Percentiles rank a stretch among this genome's conserved stretches.
These are phyloP conservation scores for Didymella exigua DNA, from an alignment of 2,329 filamentous ascomycete genomes.

Conservation along the genomic window DNA sequence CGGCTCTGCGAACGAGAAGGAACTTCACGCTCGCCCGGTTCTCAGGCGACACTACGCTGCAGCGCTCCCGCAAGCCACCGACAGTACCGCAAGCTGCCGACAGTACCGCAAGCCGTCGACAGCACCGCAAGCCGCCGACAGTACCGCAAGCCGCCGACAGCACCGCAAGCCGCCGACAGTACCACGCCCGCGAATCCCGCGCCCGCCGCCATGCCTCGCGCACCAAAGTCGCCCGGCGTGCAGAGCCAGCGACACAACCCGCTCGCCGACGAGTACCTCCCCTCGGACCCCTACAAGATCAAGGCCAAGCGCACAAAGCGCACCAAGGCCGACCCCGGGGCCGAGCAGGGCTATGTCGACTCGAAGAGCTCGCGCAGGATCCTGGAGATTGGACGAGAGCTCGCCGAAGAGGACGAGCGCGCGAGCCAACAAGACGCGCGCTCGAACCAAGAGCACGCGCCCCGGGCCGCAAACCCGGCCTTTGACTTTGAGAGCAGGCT, in stretches of 20 bases:
- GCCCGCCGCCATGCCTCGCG: slow-evolving; percentile 73
- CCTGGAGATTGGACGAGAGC: slow-evolving; percentile 83
- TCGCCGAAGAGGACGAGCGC: slow-evolving; percentile 79
- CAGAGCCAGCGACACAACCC: slow-evolving; percentile 81
- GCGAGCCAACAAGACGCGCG: slow-evolving; percentile 43
- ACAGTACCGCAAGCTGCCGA: too few relatives aligned
- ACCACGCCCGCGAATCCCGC: not conserved
- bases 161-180: too few relatives aligned
- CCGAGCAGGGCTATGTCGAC: slow-evolving; percentile 77
- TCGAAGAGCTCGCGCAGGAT: slow-evolving; percentile 88
- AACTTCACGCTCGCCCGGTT: too few relatives aligned
- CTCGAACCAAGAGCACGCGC: slow-evolving; percentile 48
- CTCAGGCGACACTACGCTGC: too few relatives aligned
- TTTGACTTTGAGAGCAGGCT: slow-evolving; percentile 84
- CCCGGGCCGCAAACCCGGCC: slow-evolving; percentile 61
- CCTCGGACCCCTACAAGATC: slow-evolving; percentile 71
- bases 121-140: too few relatives aligned
- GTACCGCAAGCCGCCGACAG: too few relatives aligned
- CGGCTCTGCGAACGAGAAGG: too few relatives aligned
- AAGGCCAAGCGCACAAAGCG: slow-evolving; percentile 70
- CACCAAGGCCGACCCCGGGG: slow-evolving; percentile 57
- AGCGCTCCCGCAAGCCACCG: too few relatives aligned
- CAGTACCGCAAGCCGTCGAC: too few relatives aligned
- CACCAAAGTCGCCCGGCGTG: slow-evolving; percentile 60
- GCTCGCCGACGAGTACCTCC: slow-evolving; percentile 85